Evolutionary conservation across 305 asterid genomes (phyloP), one percentile per base, ranked within the genome.

Genomic region (Caryopteris hybrid): DNA sequence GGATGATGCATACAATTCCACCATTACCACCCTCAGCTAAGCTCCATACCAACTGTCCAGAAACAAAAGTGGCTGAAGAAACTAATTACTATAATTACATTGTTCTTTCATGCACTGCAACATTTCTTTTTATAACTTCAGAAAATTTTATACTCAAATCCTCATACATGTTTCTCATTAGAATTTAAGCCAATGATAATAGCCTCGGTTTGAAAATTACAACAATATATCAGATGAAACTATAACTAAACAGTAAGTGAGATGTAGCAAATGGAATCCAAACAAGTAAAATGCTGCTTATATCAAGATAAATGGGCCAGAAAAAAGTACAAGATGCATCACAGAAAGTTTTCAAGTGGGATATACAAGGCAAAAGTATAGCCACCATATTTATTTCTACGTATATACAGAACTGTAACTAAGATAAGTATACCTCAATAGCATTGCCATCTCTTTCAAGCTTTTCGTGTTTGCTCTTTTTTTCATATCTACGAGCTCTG

Each of bases 381-480:
- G 84, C 73, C 69, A 83, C 85, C 86, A 79, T 10, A 61, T 50
- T 47, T 29, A 7, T 29, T 18, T 52, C 9, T 64, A 29, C 34
- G 69, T 72, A 66, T 45, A 5, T 27, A 53, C 31, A 52, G 29
- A 43, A 74, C 61, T 64, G 33, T 16, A 46, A 27, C 33, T 8
- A 46, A 23, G 11, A 46, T 12, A 59, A 7, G 41, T 48, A 71
- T 85, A 93, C 99, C 97, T 88, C 80, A 93, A 78, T 72, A 93
- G 95, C 83, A 87, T 60, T 43, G 96, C 89, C 97, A 93, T 84
- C 77, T 90, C 97, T 78, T 93, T 93, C 81, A 90, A 84, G 87
- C 99, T 90, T 84, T 85, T 90, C 4, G 90, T 91, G 83, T 93
- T 93, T 75, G 97, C 97, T 84, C 81, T 80, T 77, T 75, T 89